Base-by-base conservation (phyloP, 129 eudicot genomes). In the Gnaphalium uliginosum region DNA sequence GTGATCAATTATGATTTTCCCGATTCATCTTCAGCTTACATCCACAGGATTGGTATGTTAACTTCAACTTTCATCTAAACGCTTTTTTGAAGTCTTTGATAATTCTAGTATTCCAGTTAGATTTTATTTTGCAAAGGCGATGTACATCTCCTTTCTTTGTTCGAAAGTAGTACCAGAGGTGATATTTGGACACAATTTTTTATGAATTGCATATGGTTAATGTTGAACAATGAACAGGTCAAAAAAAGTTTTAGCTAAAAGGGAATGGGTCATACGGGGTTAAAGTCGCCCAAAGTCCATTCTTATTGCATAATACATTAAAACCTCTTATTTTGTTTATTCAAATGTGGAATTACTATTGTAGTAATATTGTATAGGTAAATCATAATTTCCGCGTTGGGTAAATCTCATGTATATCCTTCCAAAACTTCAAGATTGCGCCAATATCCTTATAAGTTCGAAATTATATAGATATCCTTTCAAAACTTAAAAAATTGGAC, bases 1-100 rank as follows among this genome's bases (percentile, higher is more conserved):
- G 99, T 94, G 84, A 89, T 94, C 29, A 94, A 94, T 78, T 94
- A 94, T 76, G 99, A 94, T 81, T 94, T 94, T 54, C 99, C 99
- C 19, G 99, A 94, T 72, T 91, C 99, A 68, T 81, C 96, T 57
- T 83, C 99, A 60, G 89, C 93, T 29, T 91, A 91, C 84, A 84
- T 94, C 72, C 99, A 94, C 78, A 86, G 99, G 53, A 89, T 94
- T 54, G 99, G 99, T 91, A 87, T 51, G 86, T 78, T 26, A 61
- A 53, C 9, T 37, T n/a, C 6, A 33, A 29, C 4, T 41, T 51
- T 48, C 63, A 4, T 19, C 41, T 50, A 25, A 25, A 54, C 19
- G 9, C 67, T 54, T 35, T 23, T 70, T 18, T 19, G 3, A 68
- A 66, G 15, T 17, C 30, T 68, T 66, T 26, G 22, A 35, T 76